Conservation (phyloP, 2,329 filamentous ascomycete species). For the Botryotinia globosa region DNA sequence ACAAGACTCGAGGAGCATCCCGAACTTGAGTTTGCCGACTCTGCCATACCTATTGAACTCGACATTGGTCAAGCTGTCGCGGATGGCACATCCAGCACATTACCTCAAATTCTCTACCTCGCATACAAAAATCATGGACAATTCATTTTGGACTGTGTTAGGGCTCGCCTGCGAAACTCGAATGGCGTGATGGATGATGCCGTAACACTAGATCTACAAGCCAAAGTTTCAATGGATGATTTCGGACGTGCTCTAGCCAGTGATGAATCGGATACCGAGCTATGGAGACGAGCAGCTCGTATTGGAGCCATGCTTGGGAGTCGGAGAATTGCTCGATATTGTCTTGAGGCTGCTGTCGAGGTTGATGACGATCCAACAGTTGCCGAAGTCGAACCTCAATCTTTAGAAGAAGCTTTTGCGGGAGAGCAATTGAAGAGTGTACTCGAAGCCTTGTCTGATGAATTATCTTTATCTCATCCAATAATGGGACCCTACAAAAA, state of each 20-base stretch:
- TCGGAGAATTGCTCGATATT: slow-evolving; percentile 56
- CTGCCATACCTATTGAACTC: slow-evolving; percentile 49
- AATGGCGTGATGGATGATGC: slow-evolving; percentile 33
- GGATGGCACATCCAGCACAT: slow-evolving; percentile 73
- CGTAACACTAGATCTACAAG: slow-evolving; percentile 38
- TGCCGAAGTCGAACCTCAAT: slow-evolving; percentile 60
- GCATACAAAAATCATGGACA: slow-evolving; percentile 96
- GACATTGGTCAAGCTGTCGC: slow-evolving; percentile 59
- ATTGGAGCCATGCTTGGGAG: slow-evolving; percentile 59
- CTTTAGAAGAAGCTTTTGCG: slow-evolving; percentile 60
- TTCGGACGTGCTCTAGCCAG: slow-evolving; percentile 60
- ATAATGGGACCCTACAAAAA: slow-evolving; percentile 56
- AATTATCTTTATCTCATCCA: slow-evolving; percentile 58
- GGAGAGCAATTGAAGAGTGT: slow-evolving; percentile 60
- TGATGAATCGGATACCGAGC: slow-evolving; percentile 64
- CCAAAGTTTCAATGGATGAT: slow-evolving; percentile 49
- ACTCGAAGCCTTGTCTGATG: slow-evolving; percentile 52
- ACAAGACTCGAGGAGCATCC: slow-evolving; percentile 63
- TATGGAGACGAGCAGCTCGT: slow-evolving; percentile 60
- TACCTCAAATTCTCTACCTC: slow-evolving; percentile 87
- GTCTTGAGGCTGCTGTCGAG: slow-evolving; percentile 64
- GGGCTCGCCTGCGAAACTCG: slow-evolving; percentile 48
- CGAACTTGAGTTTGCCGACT: slow-evolving; percentile 49
- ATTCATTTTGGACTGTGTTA: slow-evolving; percentile 76
- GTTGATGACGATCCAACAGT: slow-evolving; percentile 64